These are phyloP conservation scores for Lepiota venenata DNA, from an alignment of 768 basidiomycete species.

Conservation along the genomic window DNA sequence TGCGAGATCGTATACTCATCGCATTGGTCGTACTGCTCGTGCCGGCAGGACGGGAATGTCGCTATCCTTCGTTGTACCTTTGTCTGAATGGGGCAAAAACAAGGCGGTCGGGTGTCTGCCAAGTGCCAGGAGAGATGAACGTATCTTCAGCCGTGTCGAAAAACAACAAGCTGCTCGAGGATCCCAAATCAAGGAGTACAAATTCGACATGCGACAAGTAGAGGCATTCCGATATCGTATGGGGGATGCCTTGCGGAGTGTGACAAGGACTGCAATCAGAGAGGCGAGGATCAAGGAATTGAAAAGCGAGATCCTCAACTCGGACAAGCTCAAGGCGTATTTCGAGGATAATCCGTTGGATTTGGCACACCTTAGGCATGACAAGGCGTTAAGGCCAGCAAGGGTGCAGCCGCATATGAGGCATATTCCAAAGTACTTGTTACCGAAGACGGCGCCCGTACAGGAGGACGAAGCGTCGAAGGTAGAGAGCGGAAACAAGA, in stretches of 20 bases:
- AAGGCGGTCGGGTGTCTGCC: slow-evolving; percentile 68
- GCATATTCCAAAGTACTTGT: slow-evolving; percentile 88
- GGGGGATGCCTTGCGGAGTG: slow-evolving; percentile 91
- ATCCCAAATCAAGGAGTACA: slow-evolving; percentile 79
- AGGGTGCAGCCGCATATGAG: slow-evolving; percentile 94
- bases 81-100: slow-evolving; percentile 66
- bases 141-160: slow-evolving; percentile 73
- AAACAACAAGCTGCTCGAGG: slow-evolving; percentile 62
- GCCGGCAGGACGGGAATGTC: slow-evolving; percentile 93
- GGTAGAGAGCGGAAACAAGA: neutral
- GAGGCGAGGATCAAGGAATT: slow-evolving; percentile 94
- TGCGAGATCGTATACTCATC: slow-evolving; percentile 87
- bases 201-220: slow-evolving; percentile 93
- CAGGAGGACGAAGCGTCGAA: slow-evolving; percentile 34
- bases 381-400: slow-evolving; percentile 89
- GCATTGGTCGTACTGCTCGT: slow-evolving; percentile 94
- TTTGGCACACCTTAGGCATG: slow-evolving; percentile 88
- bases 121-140: slow-evolving; percentile 73
- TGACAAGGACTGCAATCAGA: slow-evolving; percentile 80
- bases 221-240: slow-evolving; percentile 97
- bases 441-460: slow-evolving; percentile 76
- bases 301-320: slow-evolving; percentile 90
- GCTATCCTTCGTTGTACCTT: slow-evolving; percentile 81
- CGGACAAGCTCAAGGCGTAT: slow-evolving; percentile 96
- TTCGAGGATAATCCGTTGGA: slow-evolving; percentile 97